phyloP scores from a whole-genome alignment of 345 rosid species.

The Gossypium anomalum region DNA sequence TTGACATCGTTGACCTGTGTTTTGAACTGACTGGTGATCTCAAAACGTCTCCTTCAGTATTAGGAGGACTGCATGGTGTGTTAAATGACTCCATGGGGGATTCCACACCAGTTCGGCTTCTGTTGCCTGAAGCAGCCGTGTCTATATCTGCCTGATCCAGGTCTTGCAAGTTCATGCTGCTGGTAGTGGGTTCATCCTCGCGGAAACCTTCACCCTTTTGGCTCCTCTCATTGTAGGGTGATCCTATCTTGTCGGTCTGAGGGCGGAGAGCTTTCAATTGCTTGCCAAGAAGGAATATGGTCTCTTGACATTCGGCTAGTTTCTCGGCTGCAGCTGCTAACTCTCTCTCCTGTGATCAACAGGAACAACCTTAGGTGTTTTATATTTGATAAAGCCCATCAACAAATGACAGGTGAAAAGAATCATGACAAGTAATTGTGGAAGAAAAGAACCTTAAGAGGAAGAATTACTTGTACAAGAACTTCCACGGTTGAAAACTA shows the following conservation, averaged over 20 bases:
- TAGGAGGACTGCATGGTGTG: constrained; percentile 50
- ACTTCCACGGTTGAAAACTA: not conserved
- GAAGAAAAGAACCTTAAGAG: no score
- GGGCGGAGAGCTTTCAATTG: constrained; percentile 75
- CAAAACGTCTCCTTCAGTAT: constrained; percentile 36
- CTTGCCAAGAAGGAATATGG: constrained; percentile 89
- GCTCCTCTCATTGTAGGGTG: constrained; percentile 39
- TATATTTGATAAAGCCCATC: not conserved
- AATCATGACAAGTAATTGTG: not conserved
- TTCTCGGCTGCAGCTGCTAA: constrained; percentile 87
- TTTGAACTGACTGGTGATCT: constrained; percentile 52
- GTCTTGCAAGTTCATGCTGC: constrained; percentile 38
- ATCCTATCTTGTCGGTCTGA: constrained; percentile 48
- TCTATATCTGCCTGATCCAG: constrained; percentile 32
- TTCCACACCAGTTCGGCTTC: constrained; percentile 32
- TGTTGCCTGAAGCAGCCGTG: constrained; percentile 24
- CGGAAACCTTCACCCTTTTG: constrained; percentile 39
- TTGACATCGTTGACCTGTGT: constrained; percentile 59
- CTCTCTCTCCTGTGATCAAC: constrained; percentile 61
- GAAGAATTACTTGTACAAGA: not conserved
- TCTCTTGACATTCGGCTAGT: constrained; percentile 94
- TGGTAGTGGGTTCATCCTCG: constrained; percentile 40
- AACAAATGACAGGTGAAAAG: not conserved
- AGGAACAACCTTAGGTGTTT: not conserved
- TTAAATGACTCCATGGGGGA: constrained; percentile 31